A percentile compares a stretch with the other conserved stretches of the same genome.
Conservation (phyloP, 2,329 filamentous ascomycete genomes). For the Arthrobotrys sphaeroides region DNA sequence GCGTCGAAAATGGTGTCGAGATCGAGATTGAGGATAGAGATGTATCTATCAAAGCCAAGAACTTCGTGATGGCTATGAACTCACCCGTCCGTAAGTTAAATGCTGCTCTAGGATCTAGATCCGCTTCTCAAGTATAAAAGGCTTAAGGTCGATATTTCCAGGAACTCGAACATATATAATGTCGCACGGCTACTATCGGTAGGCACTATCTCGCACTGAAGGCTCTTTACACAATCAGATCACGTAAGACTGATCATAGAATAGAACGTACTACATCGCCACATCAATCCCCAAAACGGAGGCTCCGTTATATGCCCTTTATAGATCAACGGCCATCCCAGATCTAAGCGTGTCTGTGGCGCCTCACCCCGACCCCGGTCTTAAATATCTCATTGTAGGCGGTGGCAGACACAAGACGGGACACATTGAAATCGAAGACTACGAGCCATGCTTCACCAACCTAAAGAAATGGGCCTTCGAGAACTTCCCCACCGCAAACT, state of each 20-base stretch:
- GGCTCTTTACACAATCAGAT: too few relatives aligned
- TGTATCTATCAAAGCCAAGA: conserved; percentile 64
- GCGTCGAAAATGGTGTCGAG: conserved; percentile 64
- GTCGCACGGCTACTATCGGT: conserved; percentile 6
- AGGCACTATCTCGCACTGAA: too few relatives aligned
- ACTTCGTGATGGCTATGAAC: conserved; percentile 68
- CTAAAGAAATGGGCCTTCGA: conserved; percentile 67
- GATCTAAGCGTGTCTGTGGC: conserved; percentile 69
- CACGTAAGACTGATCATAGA: too few relatives aligned
- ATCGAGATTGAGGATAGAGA: conserved; percentile 64
- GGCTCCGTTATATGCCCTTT: conserved; percentile 68
- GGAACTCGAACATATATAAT: conserved; percentile 12
- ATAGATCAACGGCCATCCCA: conserved; percentile 65
- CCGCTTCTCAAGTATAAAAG: neutral
- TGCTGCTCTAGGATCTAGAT: neutral
- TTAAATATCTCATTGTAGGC: conserved; percentile 69
- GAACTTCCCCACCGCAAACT: conserved; percentile 65
- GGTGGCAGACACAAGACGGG: conserved; percentile 70
- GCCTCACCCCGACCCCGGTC: conserved; percentile 64
- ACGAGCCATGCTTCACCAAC: conserved; percentile 63
- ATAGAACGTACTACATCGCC: conserved; percentile 69
- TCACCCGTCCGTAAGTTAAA: conserved; percentile 66
- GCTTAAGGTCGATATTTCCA: neutral
- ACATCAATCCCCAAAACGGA: conserved; percentile 66
- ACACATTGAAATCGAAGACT: conserved; percentile 63